Percentiles rank a stretch among this genome's conserved stretches.
Evolutionary conservation across 371 early-diverging fungal species (phyloP).

Genomic region (Mortierella sp.): DNA sequence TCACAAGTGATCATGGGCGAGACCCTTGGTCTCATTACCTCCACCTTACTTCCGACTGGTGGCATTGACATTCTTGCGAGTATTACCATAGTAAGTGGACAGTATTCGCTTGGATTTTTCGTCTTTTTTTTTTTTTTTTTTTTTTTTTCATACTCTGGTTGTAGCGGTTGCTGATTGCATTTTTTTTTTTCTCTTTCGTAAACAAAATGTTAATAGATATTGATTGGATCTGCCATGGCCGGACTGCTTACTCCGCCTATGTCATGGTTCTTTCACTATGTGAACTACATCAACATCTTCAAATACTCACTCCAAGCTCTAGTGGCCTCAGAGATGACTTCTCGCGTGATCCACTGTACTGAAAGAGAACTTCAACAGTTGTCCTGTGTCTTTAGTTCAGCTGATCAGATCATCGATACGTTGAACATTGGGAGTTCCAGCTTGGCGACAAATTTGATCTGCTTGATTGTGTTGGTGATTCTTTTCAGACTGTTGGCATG

Average conservation of each 20-base stretch:
- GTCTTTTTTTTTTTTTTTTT: neutral
- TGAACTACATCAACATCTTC: slow-evolving; percentile 18
- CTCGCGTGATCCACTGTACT: neutral
- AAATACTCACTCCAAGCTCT: neutral
- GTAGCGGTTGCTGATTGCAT: neutral
- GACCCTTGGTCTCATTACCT: slow-evolving; percentile 18
- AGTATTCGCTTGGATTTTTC: too few relatives aligned
- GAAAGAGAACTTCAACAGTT: too few relatives aligned
- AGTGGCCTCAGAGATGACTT: neutral
- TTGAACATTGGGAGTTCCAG: neutral
- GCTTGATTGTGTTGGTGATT: slow-evolving; percentile 8
- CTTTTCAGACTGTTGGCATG: slow-evolving; percentile 25
- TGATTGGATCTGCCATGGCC: slow-evolving; percentile 19
- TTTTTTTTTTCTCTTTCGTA: too few relatives aligned
- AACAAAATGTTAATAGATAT: too few relatives aligned
- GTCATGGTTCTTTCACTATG: neutral
- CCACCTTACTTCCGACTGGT: neutral
- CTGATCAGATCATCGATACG: too few relatives aligned
- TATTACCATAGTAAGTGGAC: slow-evolving; percentile 3
- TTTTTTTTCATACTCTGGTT: neutral
- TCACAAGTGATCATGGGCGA: slow-evolving; percentile 16
- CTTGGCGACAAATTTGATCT: neutral
- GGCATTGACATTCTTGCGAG: neutral
- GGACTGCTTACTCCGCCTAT: slow-evolving; percentile 10
- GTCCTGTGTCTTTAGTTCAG: too few relatives aligned